phyloP scores from a whole-genome alignment of 805 yeast species.

The Clavispora santaluciae region DNA sequence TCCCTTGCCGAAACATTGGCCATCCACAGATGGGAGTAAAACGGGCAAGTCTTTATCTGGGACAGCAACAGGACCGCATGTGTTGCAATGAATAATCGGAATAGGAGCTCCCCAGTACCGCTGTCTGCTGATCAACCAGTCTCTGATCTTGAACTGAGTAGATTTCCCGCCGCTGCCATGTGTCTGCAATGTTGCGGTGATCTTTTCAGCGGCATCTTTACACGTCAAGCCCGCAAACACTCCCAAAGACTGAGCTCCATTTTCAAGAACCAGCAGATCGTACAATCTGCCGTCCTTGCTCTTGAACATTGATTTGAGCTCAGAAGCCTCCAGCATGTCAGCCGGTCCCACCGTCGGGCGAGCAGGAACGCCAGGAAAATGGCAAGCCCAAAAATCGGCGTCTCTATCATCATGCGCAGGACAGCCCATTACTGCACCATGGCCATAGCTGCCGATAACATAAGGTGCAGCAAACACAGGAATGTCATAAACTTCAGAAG shows the following conservation, averaged over 20 bases:
- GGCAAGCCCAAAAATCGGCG: conserved; percentile 68
- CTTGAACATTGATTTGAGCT: conserved; percentile 41
- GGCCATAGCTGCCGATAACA: conserved; percentile 78
- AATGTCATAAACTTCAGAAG: conserved; percentile 23
- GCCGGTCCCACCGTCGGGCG: conserved; percentile 44
- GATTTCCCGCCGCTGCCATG: conserved; percentile 41
- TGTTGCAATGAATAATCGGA: conserved; percentile 82
- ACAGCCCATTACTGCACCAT: conserved; percentile 97
- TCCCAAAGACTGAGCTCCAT: conserved; percentile 28
- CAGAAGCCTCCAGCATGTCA: conserved; percentile 9
- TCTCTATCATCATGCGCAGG: conserved; percentile 93
- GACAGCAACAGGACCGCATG: conserved; percentile 89
- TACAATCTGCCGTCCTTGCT: conserved; percentile 38
- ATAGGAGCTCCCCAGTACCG: conserved; percentile 99
- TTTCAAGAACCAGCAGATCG: conserved; percentile 21
- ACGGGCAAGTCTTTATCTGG: conserved; percentile 88
- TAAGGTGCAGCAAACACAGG: conserved; percentile 92
- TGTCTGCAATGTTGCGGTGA: conserved; percentile 39
- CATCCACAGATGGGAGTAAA: conserved; percentile 57
- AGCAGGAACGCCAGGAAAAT: conserved; percentile 44
- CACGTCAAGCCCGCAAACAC: conserved; percentile 45
- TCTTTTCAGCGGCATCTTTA: conserved; percentile 46
- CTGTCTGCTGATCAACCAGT: conserved; percentile 94
- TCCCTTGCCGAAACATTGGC: conserved; percentile 61
- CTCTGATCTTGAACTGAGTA: conserved; percentile 66